Conservation (phyloP, 2,329 filamentous ascomycete genomes). For the Cladobotryum mycophilum region DNA sequence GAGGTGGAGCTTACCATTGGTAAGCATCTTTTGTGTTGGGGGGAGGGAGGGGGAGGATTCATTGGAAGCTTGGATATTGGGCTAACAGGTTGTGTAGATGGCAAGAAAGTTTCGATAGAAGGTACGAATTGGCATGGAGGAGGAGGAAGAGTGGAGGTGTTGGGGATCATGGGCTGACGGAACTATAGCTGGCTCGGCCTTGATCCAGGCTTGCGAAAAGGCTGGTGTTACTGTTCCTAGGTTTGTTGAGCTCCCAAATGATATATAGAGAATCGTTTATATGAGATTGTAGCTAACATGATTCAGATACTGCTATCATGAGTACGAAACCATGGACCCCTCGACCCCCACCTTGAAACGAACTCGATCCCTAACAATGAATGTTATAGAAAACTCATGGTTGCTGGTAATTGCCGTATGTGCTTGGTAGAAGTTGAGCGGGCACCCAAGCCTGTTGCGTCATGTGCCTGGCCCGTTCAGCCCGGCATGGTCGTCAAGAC, state of each 20-base stretch:
- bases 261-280: conserved; percentile 2
- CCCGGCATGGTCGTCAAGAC: conserved; percentile 99
- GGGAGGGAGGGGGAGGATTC: background rate
- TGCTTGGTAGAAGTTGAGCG: conserved; percentile 97
- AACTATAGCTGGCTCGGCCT: conserved; percentile 76
- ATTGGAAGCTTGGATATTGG: conserved; percentile 8
- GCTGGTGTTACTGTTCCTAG: conserved; percentile 84
- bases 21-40: conserved; percentile 37
- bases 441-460: conserved; percentile 94
- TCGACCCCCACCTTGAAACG: conserved; percentile 8
- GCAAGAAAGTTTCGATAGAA: conserved; percentile 97
- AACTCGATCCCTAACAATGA: conserved; percentile 29
- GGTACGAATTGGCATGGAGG: conserved; percentile 47
- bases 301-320: conserved; percentile 94
- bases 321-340: conserved; percentile 51
- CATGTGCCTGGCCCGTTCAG: conserved; percentile 97
- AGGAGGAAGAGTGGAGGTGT: no score
- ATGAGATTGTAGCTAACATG: conserved; percentile 16
- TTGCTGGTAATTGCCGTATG: conserved; percentile 99
- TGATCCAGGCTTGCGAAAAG: conserved; percentile 99
- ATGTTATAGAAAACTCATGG: conserved; percentile 79
- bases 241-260: conserved; percentile 38
- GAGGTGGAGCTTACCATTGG: conserved; percentile 97
- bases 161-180: conserved; percentile 28
- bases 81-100: conserved; percentile 58